These are phyloP conservation scores for Huntiella savannae DNA, from an alignment of 2,329 filamentous ascomycete species.

Conservation along the genomic window DNA sequence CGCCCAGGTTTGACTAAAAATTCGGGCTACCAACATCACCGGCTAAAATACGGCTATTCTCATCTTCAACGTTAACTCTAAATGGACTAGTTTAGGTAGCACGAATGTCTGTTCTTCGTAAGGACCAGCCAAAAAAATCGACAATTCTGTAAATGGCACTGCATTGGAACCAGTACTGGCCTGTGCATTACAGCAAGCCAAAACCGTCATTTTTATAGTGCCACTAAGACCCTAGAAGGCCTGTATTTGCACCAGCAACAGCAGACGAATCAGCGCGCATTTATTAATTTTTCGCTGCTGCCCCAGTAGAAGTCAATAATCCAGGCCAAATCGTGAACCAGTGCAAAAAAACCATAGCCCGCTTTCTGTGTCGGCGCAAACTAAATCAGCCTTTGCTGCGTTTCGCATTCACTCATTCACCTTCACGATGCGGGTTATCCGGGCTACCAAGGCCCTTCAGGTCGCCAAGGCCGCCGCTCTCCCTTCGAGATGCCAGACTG, in stretches of 20 bases:
- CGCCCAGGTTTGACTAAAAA: too few species aligned
- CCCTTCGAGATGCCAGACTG: constrained; percentile 5
- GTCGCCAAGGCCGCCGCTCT: constrained; percentile 3
- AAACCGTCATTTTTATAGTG: too few species aligned
- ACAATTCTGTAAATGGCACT: too few species aligned
- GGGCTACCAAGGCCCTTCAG: constrained; percentile 7
- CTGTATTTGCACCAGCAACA: background rate
- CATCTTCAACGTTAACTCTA: too few species aligned
- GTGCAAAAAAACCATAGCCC: background rate
- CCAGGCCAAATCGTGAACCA: background rate
- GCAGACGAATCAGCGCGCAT: constrained; percentile 3
- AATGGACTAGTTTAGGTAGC: too few species aligned
- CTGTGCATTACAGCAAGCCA: background rate
- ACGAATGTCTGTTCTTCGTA: too few species aligned
- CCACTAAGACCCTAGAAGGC: background rate
- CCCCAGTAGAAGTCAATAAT: background rate
- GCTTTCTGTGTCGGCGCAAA: background rate
- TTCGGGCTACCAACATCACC: too few species aligned
- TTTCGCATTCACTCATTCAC: constrained; percentile 1
- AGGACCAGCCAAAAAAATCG: too few species aligned
- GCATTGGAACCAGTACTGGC: background rate
- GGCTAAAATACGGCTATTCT: too few species aligned
- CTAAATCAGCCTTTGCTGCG: background rate
- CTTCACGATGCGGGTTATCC: constrained; percentile 11
- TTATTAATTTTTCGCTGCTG: constrained; percentile 7